phyloP scores from a whole-genome alignment of 108 stramenopile species.

The Nitzschia palea region DNA sequence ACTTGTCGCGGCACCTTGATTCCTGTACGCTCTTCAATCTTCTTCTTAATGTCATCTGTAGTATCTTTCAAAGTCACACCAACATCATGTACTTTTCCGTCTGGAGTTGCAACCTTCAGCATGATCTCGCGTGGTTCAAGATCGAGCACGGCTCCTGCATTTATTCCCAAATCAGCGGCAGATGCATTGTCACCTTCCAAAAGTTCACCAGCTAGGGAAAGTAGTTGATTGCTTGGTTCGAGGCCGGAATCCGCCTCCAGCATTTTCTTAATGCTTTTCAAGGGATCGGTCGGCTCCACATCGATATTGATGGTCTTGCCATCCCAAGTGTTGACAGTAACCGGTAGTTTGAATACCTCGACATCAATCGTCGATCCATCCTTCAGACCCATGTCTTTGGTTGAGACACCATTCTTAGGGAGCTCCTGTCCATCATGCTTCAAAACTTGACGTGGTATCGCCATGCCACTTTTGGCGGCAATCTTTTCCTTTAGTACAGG shows the following conservation, averaged over 20 bases:
- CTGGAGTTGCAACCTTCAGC: constrained; percentile 7
- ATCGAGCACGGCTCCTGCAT: constrained; percentile 7
- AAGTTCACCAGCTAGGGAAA: constrained; percentile 2
- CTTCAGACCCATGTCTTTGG: constrained; percentile 15
- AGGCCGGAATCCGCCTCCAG: constrained; percentile 26
- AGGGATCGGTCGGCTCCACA: constrained; percentile 13
- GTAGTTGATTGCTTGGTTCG: constrained; percentile 13
- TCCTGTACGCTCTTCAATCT: constrained; percentile 17
- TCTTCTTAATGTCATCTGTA: constrained; percentile 8
- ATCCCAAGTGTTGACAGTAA: constrained; percentile 19
- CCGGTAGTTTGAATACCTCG: constrained; percentile 19
- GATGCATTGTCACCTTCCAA: constrained; percentile 9
- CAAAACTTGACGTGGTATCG: constrained; percentile 5
- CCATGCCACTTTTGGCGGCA: constrained; percentile 13
- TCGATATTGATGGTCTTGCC: neutral
- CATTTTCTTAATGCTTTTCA: constrained; percentile 18
- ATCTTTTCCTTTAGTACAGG: constrained; percentile 19
- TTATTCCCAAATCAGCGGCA: constrained; percentile 11
- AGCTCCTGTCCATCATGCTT: constrained; percentile 12
- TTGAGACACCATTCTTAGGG: neutral
- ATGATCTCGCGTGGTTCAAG: constrained; percentile 13
- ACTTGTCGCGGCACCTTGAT: constrained; percentile 14
- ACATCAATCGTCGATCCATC: constrained; percentile 14
- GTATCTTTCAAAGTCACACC: constrained; percentile 7
- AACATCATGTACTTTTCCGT: constrained; percentile 7